A percentile compares a stretch with the other conserved stretches of the same genome.
Conservation (phyloP, 164 flowering plant species). For the Kingdonia uniflora region DNA sequence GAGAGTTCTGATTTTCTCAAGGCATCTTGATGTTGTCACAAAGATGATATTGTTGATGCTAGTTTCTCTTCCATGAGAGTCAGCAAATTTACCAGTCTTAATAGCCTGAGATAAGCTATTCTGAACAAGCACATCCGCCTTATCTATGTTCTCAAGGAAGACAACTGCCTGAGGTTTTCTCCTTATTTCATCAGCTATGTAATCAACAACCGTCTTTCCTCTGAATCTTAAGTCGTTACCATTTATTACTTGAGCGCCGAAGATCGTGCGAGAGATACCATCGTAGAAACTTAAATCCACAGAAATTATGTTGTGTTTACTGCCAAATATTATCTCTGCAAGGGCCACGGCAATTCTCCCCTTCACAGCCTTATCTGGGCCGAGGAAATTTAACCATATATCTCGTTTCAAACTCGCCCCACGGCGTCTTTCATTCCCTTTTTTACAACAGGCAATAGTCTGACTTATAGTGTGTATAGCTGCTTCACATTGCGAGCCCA, state of each 20-base stretch:
- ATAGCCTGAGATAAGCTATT: conserved; percentile 55
- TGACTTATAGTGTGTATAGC: conserved; percentile 42
- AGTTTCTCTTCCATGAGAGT: conserved; percentile 70
- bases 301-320: conserved; percentile 33
- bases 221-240: conserved; percentile 33
- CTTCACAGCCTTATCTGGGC: conserved; percentile 63
- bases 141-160: conserved; percentile 71
- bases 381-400: conserved; percentile 64
- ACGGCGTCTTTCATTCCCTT: conserved; percentile 25
- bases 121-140: conserved; percentile 53
- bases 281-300: conserved; percentile 44
- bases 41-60: conserved; percentile 47
- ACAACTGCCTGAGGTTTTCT: conserved; percentile 64
- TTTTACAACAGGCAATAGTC: conserved; percentile 32
- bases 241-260: conserved; percentile 20
- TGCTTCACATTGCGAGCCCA: conserved; percentile 65
- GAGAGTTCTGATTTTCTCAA: conserved; percentile 7
- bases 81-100: conserved; percentile 58
- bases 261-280: conserved; percentile 12
- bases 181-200: conserved; percentile 46
- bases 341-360: conserved; percentile 60
- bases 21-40: conserved; percentile 32
- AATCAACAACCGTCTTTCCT: conserved; percentile 72
- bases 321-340: conserved; percentile 56
- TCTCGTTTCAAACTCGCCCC: conserved; percentile 40